phyloP scores from a whole-genome alignment of 306 rosid genomes.

The Rosa multiflora region DNA sequence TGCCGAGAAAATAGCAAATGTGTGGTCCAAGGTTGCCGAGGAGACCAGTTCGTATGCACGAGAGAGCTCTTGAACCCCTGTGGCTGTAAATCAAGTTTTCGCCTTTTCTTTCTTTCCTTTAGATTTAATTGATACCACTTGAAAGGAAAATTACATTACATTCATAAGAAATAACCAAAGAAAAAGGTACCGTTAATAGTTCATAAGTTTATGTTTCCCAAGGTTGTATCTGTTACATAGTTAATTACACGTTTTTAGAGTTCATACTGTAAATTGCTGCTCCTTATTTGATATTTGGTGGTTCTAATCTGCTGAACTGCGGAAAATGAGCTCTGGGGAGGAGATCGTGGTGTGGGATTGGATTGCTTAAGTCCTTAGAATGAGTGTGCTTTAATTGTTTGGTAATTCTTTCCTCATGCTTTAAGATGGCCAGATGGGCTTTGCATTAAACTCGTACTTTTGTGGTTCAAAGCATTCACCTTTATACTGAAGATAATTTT shows the following conservation, averaged over 20 bases:
- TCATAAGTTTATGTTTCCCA: slow-evolving; percentile 20
- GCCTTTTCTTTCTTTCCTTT: slow-evolving; percentile 6
- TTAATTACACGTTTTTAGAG: neutral
- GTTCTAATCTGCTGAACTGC: neutral
- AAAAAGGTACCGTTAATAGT: slow-evolving; percentile 16
- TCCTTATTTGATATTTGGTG: slow-evolving; percentile 12
- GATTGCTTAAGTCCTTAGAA: neutral
- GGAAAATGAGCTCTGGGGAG: neutral
- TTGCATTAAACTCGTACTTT: neutral
- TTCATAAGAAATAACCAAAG: slow-evolving; percentile 26
- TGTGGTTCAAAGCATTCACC: neutral
- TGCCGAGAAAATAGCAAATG: slow-evolving; percentile 91
- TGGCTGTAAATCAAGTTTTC: slow-evolving; percentile 36
- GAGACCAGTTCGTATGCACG: slow-evolving; percentile 61
- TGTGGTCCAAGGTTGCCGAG: slow-evolving; percentile 84
- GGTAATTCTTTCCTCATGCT: neutral
- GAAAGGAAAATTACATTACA: slow-evolving; percentile 30
- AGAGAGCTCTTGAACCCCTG: slow-evolving; percentile 50
- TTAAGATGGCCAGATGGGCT: neutral
- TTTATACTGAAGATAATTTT: no score
- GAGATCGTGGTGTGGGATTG: neutral
- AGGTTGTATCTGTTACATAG: slow-evolving; percentile 32
- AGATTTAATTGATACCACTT: slow-evolving; percentile 19
- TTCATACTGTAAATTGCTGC: slow-evolving; percentile 27
- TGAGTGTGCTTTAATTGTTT: neutral